These are phyloP conservation scores for Gryganskiella cystojenkinii DNA, from an alignment of 192 early-diverging fungal species.

Conservation along the genomic window DNA sequence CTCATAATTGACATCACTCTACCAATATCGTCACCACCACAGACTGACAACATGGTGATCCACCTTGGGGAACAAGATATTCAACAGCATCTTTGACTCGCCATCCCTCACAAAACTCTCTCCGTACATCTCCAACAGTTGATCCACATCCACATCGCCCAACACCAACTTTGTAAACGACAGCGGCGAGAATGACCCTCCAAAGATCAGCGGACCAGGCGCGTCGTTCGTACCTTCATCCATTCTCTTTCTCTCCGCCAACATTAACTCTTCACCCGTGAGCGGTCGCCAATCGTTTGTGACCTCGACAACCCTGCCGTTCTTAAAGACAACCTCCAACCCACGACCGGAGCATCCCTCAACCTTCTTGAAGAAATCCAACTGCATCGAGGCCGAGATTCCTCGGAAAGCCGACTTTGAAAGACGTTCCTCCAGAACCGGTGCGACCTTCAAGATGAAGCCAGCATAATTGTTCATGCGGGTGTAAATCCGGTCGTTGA, in stretches of 20 bases:
- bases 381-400: constrained; percentile 1
- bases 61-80: constrained; percentile 13
- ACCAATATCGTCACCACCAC: constrained; percentile 13
- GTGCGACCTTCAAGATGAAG: constrained; percentile 23
- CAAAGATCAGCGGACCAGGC: neutral
- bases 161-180: constrained; percentile 20
- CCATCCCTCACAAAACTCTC: constrained; percentile 11
- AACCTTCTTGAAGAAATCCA: constrained; percentile 13
- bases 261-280: neutral
- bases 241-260: neutral
- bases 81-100: constrained; percentile 7
- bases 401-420: constrained; percentile 2
- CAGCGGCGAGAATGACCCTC: constrained; percentile 10
- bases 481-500: constrained; percentile 7
- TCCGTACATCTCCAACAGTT: constrained; percentile 11
- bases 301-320: constrained; percentile 1
- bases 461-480: constrained; percentile 14
- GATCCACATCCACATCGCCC: neutral
- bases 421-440: constrained; percentile 23
- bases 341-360: constrained; percentile 10
- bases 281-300: constrained; percentile 12
- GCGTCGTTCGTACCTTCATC: neutral
- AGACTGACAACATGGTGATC: constrained; percentile 8
- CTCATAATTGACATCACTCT: neutral
- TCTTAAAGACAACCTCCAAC: constrained; percentile 11